Evolutionary conservation across 2,329 filamentous ascomycete species (phyloP), one percentile per base, ranked within the genome.

Genomic region (Triangularia verruculosa): DNA sequence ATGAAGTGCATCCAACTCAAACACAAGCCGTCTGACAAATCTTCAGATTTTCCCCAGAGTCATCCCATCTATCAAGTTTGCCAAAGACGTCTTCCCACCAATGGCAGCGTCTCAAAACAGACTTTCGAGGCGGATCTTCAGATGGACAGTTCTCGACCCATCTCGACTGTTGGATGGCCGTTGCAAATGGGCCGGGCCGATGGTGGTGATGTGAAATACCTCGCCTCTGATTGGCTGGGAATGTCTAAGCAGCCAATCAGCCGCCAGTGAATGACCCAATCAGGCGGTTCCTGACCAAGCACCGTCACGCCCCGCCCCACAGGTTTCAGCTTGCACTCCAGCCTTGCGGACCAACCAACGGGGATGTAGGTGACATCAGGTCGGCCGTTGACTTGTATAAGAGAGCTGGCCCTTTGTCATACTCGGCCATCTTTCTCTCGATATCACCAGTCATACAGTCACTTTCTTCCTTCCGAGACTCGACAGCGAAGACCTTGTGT

Each of bases 201-300:
- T 32, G 13, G 11, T 58, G 52, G 7, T 59, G 68, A 68, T 70
- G 66, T 61, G 69, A 71, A 70, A 71, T 71, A 64, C 51, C 27
- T n/a, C 9, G 4, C 15, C 27, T 34, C 57, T 62, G 57, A 71
- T 71, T 71, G 67, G 64, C 22, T 20, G 12, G 9, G 0, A 6
- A 6, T 11, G 25, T 17, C 11, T 54, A 54, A 25, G 25, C 20
- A 54, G 51, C 51, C 51, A 54, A 54, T 54, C 51, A 54, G 25
- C 51, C 51, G 25, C 12, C 8, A 13, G 7, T 27, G 20, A 54
- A 68, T 70, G 65, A 67, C 65, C 67, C 57, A 47, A 63, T 59
- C 51, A 34, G 64, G 62, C 61, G 65, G 62, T 51, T 59, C 34
- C 53, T 58, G 63, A 47, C 39, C 39, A 47, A 47, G 39, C 39